phyloP scores from a whole-genome alignment of 225 moss, liverwort and hornwort species.

The Lunularia cruciata region DNA sequence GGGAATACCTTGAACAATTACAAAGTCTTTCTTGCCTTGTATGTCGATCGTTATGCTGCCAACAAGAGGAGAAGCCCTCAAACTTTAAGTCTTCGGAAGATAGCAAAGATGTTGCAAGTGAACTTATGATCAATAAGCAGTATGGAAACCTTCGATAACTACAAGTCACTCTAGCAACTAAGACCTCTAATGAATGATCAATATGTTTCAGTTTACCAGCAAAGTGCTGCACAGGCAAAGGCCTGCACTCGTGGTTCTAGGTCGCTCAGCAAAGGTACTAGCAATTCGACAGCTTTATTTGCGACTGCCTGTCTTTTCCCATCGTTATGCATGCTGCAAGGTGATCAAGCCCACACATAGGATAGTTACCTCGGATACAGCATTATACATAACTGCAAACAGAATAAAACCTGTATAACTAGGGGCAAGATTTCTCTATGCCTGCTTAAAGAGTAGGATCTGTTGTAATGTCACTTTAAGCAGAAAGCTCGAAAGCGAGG shows the following conservation, averaged over 20 bases:
- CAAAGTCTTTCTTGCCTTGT: conserved; percentile 51
- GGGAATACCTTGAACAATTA: conserved; percentile 36
- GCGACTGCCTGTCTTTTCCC: conserved; percentile 39
- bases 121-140: neutral
- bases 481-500: too few relatives aligned
- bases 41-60: conserved; percentile 47
- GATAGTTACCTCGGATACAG: too few relatives aligned
- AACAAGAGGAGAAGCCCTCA: neutral
- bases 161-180: neutral
- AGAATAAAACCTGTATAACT: too few relatives aligned
- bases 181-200: neutral
- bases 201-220: conserved; percentile 22
- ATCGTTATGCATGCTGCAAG: conserved; percentile 40
- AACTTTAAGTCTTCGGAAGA: neutral
- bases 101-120: neutral
- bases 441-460: too few relatives aligned
- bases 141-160: too few relatives aligned
- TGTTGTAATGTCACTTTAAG: too few relatives aligned
- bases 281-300: conserved; percentile 30
- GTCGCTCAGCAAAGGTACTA: conserved; percentile 35
- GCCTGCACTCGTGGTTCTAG: conserved; percentile 50
- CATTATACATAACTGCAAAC: too few relatives aligned
- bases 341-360: too few relatives aligned
- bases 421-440: too few relatives aligned
- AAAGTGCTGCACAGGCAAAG: conserved; percentile 50